phyloP scores from a whole-genome alignment of 371 early-diverging fungal species.

The Spiromyces aspiralis region DNA sequence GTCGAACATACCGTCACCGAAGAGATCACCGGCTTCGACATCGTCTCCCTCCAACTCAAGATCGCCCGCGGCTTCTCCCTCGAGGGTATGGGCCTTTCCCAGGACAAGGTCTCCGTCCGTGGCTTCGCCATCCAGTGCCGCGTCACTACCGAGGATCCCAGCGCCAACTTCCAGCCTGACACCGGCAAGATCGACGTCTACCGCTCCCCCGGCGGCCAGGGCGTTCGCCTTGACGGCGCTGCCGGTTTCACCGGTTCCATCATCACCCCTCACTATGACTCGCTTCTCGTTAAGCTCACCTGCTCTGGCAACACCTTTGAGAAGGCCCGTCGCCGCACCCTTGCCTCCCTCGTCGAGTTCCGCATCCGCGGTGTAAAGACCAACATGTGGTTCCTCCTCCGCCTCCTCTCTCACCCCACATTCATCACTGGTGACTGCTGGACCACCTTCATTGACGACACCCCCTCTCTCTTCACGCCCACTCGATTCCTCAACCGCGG shows the following conservation, averaged over 20 bases:
- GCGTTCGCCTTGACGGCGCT: constrained; percentile 84
- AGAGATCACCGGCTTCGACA: constrained; percentile 86
- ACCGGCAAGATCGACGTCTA: constrained; percentile 87
- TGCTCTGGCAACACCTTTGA: constrained; percentile 73
- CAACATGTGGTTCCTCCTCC: constrained; percentile 84
- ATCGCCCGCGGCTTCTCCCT: constrained; percentile 77
- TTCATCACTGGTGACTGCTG: constrained; percentile 66
- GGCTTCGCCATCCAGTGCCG: constrained; percentile 90
- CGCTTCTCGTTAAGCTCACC: constrained; percentile 85
- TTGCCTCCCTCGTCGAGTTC: constrained; percentile 81
- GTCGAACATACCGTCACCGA: constrained; percentile 90
- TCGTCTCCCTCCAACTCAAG: constrained; percentile 81
- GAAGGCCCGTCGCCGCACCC: constrained; percentile 70
- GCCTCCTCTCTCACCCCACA: constrained; percentile 59
- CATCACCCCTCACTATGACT: constrained; percentile 92
- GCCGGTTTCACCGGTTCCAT: constrained; percentile 77
- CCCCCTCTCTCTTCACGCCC: constrained; percentile 66
- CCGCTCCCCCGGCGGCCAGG: constrained; percentile 74
- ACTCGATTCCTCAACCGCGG: constrained; percentile 67
- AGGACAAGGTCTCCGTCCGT: constrained; percentile 57
- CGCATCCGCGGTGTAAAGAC: constrained; percentile 93
- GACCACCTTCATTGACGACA: constrained; percentile 95
- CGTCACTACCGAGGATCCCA: constrained; percentile 87
- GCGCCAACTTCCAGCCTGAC: constrained; percentile 81
- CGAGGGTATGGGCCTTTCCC: constrained; percentile 62